Conservation (phyloP, 768 basidiomycete species). For the Phaffia tasmanica region DNA sequence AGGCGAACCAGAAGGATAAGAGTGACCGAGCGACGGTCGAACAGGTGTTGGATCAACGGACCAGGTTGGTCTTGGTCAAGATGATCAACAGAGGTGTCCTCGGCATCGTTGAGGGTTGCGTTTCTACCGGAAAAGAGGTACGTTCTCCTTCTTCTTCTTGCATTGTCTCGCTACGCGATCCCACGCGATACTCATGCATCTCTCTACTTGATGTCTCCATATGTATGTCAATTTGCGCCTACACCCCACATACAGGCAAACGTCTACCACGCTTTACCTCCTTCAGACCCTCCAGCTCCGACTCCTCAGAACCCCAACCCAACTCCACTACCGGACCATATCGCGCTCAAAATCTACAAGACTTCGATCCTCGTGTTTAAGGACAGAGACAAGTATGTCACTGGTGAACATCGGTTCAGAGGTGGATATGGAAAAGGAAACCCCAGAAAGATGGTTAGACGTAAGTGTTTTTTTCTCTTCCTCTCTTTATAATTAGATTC, state of each 20-base stretch:
- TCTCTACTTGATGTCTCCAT: not conserved
- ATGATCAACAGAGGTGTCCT: constrained; percentile 86
- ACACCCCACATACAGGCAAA: constrained; percentile 57
- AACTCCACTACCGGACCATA: constrained; percentile 41
- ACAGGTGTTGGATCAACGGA: constrained; percentile 93
- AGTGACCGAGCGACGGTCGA: constrained; percentile 92
- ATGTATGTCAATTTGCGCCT: constrained; percentile 8
- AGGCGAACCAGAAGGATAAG: constrained; percentile 86
- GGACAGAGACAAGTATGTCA: constrained; percentile 91
- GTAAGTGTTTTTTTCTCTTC: constrained; percentile 3
- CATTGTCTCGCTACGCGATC: not conserved
- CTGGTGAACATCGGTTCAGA: constrained; percentile 90
- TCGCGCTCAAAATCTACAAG: constrained; percentile 96
- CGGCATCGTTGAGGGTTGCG: constrained; percentile 84
- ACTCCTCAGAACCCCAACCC: constrained; percentile 24
- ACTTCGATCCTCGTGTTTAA: constrained; percentile 97
- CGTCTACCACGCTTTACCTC: constrained; percentile 77
- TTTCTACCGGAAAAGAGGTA: constrained; percentile 97
- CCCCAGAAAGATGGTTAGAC: constrained; percentile 92
- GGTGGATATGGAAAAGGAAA: constrained; percentile 67
- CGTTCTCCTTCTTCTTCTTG: constrained; percentile 25
- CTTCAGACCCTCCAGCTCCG: constrained; percentile 33
- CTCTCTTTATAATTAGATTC: not conserved
- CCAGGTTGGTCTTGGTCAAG: constrained; percentile 84
- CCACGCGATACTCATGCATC: not conserved